Evolutionary conservation across 2,329 filamentous ascomycete genomes (phyloP).

Genomic region (Apiospora sp.): DNA sequence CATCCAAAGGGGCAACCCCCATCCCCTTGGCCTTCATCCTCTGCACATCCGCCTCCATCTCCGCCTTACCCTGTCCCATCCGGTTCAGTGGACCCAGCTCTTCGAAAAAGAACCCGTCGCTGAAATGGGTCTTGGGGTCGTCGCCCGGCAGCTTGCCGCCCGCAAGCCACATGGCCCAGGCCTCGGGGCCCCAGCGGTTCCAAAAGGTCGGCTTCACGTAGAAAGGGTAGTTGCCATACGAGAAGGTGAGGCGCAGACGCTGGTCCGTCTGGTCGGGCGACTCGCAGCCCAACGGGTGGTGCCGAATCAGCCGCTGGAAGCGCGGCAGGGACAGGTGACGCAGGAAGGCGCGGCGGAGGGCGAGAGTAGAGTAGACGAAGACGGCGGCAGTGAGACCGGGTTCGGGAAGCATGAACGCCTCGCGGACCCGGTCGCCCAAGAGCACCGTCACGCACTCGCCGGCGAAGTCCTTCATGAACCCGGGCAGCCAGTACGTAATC

Average conservation of each 20-base stretch:
- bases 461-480: constrained; percentile 53
- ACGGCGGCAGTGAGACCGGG: constrained; percentile 47
- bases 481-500: constrained; percentile 63
- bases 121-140: constrained; percentile 34
- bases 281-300: constrained; percentile 45
- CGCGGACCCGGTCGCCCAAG: constrained; percentile 70
- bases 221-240: constrained; percentile 70
- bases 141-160: constrained; percentile 58
- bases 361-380: constrained; percentile 57
- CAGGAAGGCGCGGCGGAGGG: constrained; percentile 61
- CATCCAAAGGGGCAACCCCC: constrained; percentile 41
- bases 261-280: constrained; percentile 58
- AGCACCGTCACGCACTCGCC: constrained; percentile 62
- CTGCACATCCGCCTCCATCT: constrained; percentile 51
- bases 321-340: constrained; percentile 69
- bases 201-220: constrained; percentile 67
- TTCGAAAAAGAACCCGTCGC: constrained; percentile 58
- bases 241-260: constrained; percentile 53
- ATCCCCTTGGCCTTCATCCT: constrained; percentile 43
- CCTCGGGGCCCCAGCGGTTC: constrained; percentile 69
- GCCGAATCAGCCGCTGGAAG: constrained; percentile 46
- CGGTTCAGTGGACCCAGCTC: constrained; percentile 69
- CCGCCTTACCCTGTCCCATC: constrained; percentile 59
- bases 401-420: constrained; percentile 67
- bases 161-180: constrained; percentile 53